phyloP scores from a whole-genome alignment of 805 yeast species.

The Lachancea waltii region DNA sequence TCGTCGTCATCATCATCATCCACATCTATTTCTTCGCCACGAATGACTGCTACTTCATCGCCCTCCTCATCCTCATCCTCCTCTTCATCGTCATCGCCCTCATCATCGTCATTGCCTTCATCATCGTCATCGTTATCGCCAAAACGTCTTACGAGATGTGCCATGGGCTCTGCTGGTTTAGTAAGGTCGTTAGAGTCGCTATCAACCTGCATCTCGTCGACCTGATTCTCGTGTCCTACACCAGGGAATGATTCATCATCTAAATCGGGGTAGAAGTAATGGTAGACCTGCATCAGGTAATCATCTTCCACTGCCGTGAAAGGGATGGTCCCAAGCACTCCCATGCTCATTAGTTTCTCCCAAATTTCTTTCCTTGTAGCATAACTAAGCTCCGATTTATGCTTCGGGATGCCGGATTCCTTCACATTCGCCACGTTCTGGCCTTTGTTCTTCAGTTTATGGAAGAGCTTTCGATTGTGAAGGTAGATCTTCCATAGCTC shows the following conservation, averaged over 20 bases:
- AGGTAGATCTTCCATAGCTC: slow-evolving; percentile 24
- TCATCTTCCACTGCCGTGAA: slow-evolving; percentile 28
- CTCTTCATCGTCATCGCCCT: slow-evolving; percentile 3
- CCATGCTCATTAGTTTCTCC: slow-evolving; percentile 27
- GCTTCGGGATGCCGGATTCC: slow-evolving; percentile 3
- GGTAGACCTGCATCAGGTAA: slow-evolving; percentile 27
- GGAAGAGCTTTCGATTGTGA: slow-evolving; percentile 24
- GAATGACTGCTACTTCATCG: slow-evolving; percentile 10
- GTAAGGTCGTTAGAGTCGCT: slow-evolving; percentile 5
- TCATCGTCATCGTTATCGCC: slow-evolving; percentile 9
- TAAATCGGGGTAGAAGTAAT: slow-evolving; percentile 26
- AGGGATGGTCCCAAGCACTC: slow-evolving; percentile 30
- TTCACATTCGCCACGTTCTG: slow-evolving; percentile 3
- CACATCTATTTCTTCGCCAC: slow-evolving; percentile 13
- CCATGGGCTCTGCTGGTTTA: slow-evolving; percentile 8
- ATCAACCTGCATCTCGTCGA: slow-evolving; percentile 6
- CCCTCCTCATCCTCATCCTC: slow-evolving; percentile 10
- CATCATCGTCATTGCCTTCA: slow-evolving; percentile 2
- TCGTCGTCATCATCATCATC: slow-evolving; percentile 12
- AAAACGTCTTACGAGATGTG: neutral
- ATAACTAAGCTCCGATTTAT: slow-evolving; percentile 12
- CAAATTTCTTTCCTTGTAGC: slow-evolving; percentile 28
- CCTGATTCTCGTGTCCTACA: neutral
- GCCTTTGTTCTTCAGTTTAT: slow-evolving; percentile 15
- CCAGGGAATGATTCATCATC: slow-evolving; percentile 1